Conservation (phyloP, 148 eudicot species). For the Camellia japonica region DNA sequence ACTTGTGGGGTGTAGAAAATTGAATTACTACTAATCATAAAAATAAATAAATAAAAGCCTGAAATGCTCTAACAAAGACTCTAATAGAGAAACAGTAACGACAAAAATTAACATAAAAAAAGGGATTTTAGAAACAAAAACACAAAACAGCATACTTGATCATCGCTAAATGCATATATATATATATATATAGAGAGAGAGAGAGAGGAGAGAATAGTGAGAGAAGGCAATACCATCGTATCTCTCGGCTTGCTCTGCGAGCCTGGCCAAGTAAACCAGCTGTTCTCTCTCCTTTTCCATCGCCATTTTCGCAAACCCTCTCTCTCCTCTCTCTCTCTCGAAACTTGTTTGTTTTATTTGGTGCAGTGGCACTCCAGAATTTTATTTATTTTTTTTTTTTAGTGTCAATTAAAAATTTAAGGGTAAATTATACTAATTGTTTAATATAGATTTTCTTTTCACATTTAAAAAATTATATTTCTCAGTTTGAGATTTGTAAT, state of each 20-base stretch:
- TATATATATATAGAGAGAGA: background rate
- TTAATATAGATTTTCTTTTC: too few relatives aligned
- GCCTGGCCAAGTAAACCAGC: conserved; percentile 43
- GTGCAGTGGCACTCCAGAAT: background rate
- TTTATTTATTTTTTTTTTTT: too few relatives aligned
- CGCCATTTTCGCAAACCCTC: background rate
- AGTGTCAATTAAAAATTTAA: too few relatives aligned
- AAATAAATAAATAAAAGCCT: background rate
- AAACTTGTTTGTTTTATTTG: background rate
- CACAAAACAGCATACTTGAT: background rate
- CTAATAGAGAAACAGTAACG: background rate
- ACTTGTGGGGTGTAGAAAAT: background rate
- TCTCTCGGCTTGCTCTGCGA: conserved; percentile 50
- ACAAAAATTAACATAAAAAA: background rate
- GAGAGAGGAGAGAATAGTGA: too few relatives aligned
- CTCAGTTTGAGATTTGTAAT: too few relatives aligned
- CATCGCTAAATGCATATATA: background rate
- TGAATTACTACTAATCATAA: background rate
- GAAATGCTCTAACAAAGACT: background rate
- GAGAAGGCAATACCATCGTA: conserved; percentile 31
- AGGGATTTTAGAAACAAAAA: background rate
- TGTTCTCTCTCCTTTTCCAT: conserved; percentile 45
- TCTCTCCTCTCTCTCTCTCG: background rate
- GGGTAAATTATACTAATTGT: too few relatives aligned
- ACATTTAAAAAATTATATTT: too few relatives aligned